A percentile compares a stretch with the other conserved stretches of the same genome.
Conservation (phyloP, 225 moss, liverwort and hornwort genomes). For the Rhytidiadelphus loreus region DNA sequence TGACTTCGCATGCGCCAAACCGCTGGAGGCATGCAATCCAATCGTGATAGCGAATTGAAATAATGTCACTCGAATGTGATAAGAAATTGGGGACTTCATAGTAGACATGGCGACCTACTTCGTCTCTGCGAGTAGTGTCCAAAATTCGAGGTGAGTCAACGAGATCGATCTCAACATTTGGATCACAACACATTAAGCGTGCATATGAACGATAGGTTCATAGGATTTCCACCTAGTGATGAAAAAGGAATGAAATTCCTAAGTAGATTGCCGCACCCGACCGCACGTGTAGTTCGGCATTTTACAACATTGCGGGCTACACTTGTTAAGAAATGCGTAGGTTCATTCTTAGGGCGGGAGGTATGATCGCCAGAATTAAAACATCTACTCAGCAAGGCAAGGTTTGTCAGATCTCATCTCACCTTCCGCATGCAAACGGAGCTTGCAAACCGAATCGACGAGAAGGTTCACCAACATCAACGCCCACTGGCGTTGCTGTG, state of each 20-base stretch:
- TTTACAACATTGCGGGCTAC: not conserved
- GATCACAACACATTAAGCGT: not conserved
- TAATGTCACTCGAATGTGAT: not conserved
- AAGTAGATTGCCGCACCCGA: not conserved
- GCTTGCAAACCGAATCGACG: not conserved
- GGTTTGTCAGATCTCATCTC: not conserved
- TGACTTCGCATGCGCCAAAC: conserved; percentile 10
- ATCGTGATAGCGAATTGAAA: conserved; percentile 1
- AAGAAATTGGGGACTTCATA: not conserved
- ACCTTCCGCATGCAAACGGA: conserved; percentile 21
- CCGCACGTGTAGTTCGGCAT: not conserved
- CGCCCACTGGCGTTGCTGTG: not conserved
- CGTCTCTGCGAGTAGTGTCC: not conserved
- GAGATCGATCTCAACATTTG: not conserved
- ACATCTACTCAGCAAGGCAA: not conserved
- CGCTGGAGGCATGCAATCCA: not conserved
- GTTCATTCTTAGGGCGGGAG: not conserved
- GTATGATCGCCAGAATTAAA: not conserved
- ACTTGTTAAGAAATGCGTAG: not conserved
- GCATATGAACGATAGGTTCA: not conserved
- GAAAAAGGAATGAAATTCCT: not conserved
- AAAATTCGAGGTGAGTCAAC: not conserved
- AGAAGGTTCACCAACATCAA: conserved; percentile 3
- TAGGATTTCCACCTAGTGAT: not conserved
- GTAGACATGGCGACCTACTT: conserved; percentile 18